Conservation (phyloP, 1,284 basidiomycete species). For the Ceratobasidium sp. region DNA sequence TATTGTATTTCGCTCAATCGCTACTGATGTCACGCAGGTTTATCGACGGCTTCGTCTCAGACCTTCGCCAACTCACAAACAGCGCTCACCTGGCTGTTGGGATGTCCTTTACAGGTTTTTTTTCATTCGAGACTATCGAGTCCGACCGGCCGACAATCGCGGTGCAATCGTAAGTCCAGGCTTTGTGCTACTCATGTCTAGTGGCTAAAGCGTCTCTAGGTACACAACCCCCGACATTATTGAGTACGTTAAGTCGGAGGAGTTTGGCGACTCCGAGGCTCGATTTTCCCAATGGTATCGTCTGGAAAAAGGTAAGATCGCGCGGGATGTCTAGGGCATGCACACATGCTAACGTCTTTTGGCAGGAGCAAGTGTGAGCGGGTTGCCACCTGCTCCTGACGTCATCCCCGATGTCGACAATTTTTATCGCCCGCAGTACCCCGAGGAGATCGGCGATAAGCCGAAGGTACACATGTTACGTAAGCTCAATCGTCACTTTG, state of each 20-base stretch:
- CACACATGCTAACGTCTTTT: no score
- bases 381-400: neutral
- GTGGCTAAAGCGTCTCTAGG: neutral
- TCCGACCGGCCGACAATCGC: neutral
- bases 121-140: neutral
- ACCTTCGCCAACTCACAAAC: neutral
- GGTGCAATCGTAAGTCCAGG: neutral
- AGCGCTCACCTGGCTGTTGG: neutral
- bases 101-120: neutral
- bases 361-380: neutral
- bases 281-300: neutral
- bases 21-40: no score
- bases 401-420: neutral
- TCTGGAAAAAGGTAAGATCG: no score
- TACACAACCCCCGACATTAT: neutral
- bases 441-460: neutral
- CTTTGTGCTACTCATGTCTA: neutral
- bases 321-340: no score
- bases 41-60: neutral
- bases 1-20: no score
- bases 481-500: neutral
- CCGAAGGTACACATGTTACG: neutral
- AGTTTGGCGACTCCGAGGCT: neutral
- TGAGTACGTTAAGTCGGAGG: neutral
- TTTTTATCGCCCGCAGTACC: neutral